Percentiles rank a stretch among this genome's conserved stretches.
These are phyloP conservation scores for Dendrocalamus sinicus DNA, from an alignment of 176 grass and related monocot genomes.

Conservation along the genomic window DNA sequence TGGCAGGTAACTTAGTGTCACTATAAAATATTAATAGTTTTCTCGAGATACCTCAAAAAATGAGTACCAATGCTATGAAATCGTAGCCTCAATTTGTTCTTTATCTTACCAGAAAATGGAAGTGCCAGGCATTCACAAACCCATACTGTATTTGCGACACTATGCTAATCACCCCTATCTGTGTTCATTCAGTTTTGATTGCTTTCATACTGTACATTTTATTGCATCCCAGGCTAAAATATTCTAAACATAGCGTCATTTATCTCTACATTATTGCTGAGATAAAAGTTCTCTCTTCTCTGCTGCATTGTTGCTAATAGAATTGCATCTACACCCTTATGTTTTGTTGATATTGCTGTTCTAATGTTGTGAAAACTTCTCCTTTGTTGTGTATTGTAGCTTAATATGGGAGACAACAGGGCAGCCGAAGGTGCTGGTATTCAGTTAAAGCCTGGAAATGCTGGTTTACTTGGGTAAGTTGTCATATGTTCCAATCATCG, in stretches of 20 bases:
- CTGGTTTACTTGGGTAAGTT: constrained; percentile 84
- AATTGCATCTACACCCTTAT: constrained; percentile 29
- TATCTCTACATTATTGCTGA: constrained; percentile 5
- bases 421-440: constrained; percentile 51
- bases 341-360: constrained; percentile 26
- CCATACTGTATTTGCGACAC: not conserved
- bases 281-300: constrained; percentile 19
- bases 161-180: not conserved
- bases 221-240: constrained; percentile 22
- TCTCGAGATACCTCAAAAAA: not conserved
- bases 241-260: not conserved
- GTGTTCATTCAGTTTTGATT: constrained; percentile 19
- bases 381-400: constrained; percentile 48
- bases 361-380: constrained; percentile 9
- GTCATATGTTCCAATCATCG: constrained; percentile 6
- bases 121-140: not conserved
- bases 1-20: not conserved
- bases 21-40: not conserved
- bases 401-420: constrained; percentile 67
- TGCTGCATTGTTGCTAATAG: not conserved
- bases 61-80: not conserved
- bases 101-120: not conserved
- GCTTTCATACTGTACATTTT: constrained; percentile 4
- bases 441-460: constrained; percentile 72
- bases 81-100: not conserved